Base-by-base conservation (phyloP, 2,329 filamentous ascomycete species). In the Hansfordia pulvinata region DNA sequence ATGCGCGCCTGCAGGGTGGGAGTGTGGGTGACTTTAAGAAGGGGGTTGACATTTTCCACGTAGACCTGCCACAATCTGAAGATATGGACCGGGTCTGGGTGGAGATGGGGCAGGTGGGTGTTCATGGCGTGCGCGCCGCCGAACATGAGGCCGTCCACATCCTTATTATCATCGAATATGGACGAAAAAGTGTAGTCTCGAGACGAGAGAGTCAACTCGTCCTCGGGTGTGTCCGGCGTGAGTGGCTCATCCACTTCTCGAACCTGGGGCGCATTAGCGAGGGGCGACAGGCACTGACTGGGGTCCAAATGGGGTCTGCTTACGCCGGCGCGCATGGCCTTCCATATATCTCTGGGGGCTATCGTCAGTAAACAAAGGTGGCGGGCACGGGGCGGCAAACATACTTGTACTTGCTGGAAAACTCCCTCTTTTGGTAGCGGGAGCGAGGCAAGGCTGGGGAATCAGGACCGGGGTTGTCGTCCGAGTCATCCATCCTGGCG, bases 1-100 rank as follows among this genome's bases (percentile, higher is more conserved):
- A 76, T 58, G 3, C 54, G 56, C 2, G 40, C 36, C 33, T 75
- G 69, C 0, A 74, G 38, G 2, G 45, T 69, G 0, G 69, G 68
- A 0, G 59, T 56, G 35, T 76, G 70, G 0, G 64, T 64, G 19
- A 74, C 52, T 27, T 70, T 73, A n/a, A 73, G 44, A 3, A 76
- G 35, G 0, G 69, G 69, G 34, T 75, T 56, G 26, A 74, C 59
- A 20, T 70, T 69, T 16, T 71, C 58, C 1, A 74, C 44, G 34
- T 67, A 76, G 1, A 61, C 46, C 38, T 74, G 67, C 68, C 70
- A 76, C 1, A 68, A 45, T 14, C 49, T 42, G 30, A 67, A 60
- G 6, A 64, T 58, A 0, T 60, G 50, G 2, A 52, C 47, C 0
- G 53, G 51, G 0, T 52, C 40, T 0, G 62, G 61, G 16, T 79